Evolutionary conservation across 805 yeast genomes (phyloP), one percentile per base, ranked within the genome.

Genomic region (Candida schatavii): DNA sequence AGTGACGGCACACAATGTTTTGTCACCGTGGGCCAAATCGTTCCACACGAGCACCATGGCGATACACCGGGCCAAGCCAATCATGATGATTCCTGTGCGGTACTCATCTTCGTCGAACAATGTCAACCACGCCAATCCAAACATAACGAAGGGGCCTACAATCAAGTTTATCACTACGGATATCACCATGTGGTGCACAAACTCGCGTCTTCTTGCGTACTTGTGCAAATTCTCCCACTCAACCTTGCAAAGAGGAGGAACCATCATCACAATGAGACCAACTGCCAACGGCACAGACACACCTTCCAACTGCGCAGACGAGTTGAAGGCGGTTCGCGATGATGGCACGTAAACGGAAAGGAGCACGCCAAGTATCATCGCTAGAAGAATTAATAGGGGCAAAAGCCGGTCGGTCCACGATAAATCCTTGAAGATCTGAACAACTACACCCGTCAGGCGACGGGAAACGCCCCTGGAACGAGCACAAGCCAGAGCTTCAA

Each of bases 31-130:
- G 2, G 82, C 78, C 14, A 79, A 60, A 23, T 74, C 70, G 50
- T 74, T 78, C 84, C 83, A 78, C 21, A 78, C 54, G 39, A 79
- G 57, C 1, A 78, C 84, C 83, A 79, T 78, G 18, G 83, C 84
- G 47, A 78, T 77, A 52, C 84, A 78, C 44, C 83, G 58, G 4
- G 81, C 83, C 27, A 75, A 43, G 1, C 84, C 84, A 35, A 79
- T 75, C 74, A 79, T 70, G 23, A 79, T 75, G n/a, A 79, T 65
- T 1, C 83, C 83, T 31, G 58, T 62, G 32, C 83, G 59, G 42
- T 73, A 74, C 41, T 75, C 83, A 5, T 59, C 59, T 38, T 66
- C 50, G 42, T 77, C 74, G 42, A 74, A 74, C 37, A 79, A 48
- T 0, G 69, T 64, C 33, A 72, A 50, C 84, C 83, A 78, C 0